Conservation (phyloP, 2,329 filamentous ascomycete species). For the Triangularia verruculosa region DNA sequence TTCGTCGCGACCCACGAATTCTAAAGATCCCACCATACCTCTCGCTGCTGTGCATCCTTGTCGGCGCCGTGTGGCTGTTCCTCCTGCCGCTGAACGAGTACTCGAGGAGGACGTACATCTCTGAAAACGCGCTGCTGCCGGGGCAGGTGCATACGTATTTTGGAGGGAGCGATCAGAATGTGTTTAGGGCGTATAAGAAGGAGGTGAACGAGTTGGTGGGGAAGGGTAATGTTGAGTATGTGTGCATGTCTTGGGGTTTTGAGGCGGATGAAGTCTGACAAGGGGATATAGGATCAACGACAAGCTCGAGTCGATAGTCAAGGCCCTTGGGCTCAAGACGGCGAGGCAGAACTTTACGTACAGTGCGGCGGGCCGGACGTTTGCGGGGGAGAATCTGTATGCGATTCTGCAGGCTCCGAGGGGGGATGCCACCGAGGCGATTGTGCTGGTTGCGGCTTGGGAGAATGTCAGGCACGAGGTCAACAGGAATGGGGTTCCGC, state of each 20-base stretch:
- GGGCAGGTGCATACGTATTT: conserved; percentile 99
- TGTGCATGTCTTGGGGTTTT: neutral
- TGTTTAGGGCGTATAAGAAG: conserved; percentile 84
- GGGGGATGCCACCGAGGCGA: conserved; percentile 94
- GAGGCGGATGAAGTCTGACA: neutral
- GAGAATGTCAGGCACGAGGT: conserved; percentile 72
- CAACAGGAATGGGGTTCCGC: conserved; percentile 83
- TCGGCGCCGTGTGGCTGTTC: conserved; percentile 86
- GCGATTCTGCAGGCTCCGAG: conserved; percentile 89
- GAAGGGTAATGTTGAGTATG: conserved; percentile 51
- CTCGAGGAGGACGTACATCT: conserved; percentile 90
- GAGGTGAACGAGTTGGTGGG: conserved; percentile 67
- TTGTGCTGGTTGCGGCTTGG: conserved; percentile 90
- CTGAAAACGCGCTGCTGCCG: conserved; percentile 91
- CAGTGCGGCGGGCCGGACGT: conserved; percentile 68
- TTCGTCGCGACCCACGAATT: conserved; percentile 78
- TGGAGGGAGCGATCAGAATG: conserved; percentile 89
- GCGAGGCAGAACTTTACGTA: conserved; percentile 88
- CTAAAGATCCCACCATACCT: conserved; percentile 84
- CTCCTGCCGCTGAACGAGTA: conserved; percentile 87
- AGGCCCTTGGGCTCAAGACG: conserved; percentile 78
- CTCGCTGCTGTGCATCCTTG: conserved; percentile 76
- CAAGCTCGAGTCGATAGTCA: conserved; percentile 71
- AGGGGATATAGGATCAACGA: conserved; percentile 58
- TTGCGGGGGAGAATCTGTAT: conserved; percentile 86